These are phyloP conservation scores for Ustilago vetiveriae DNA, from an alignment of 1,284 basidiomycete species.

Conservation along the genomic window DNA sequence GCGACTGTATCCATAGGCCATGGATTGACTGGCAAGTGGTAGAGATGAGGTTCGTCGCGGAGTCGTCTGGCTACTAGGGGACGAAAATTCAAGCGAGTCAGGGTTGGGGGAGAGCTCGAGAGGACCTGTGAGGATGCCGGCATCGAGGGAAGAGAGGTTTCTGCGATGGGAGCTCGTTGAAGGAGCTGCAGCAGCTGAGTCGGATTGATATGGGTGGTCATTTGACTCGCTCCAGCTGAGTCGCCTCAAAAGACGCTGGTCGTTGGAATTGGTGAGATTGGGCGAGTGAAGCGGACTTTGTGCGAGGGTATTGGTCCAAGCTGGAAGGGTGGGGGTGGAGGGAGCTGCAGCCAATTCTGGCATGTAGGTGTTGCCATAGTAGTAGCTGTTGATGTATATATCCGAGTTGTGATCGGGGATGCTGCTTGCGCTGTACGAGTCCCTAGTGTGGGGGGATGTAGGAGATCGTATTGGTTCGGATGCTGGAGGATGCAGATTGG, in stretches of 20 bases:
- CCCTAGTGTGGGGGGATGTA: slow-evolving; percentile 19
- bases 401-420: slow-evolving; percentile 46
- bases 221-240: slow-evolving; percentile 32
- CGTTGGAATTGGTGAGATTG: slow-evolving; percentile 18
- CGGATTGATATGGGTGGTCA: neutral
- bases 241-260: slow-evolving; percentile 28
- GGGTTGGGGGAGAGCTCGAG: slow-evolving; percentile 22
- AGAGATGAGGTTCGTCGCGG: slow-evolving; percentile 27
- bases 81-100: neutral
- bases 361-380: slow-evolving; percentile 52
- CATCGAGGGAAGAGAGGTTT: slow-evolving; percentile 31
- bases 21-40: slow-evolving; percentile 11
- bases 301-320: slow-evolving; percentile 14
- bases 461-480: slow-evolving; percentile 19
- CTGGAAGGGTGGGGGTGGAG: slow-evolving; percentile 10
- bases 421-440: slow-evolving; percentile 38
- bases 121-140: slow-evolving; percentile 36
- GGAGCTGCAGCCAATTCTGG: slow-evolving; percentile 16
- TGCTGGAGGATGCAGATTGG: slow-evolving; percentile 15
- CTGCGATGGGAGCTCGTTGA: slow-evolving; percentile 20
- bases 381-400: slow-evolving; percentile 53
- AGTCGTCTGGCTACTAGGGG: neutral
- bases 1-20: slow-evolving; percentile 13
- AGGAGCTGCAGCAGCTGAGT: neutral
- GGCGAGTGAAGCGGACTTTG: slow-evolving; percentile 26